Percentiles rank a stretch among this genome's conserved stretches.
These are phyloP conservation scores for Canariomyces notabilis DNA, from an alignment of 2,329 filamentous ascomycete genomes.

Conservation along the genomic window DNA sequence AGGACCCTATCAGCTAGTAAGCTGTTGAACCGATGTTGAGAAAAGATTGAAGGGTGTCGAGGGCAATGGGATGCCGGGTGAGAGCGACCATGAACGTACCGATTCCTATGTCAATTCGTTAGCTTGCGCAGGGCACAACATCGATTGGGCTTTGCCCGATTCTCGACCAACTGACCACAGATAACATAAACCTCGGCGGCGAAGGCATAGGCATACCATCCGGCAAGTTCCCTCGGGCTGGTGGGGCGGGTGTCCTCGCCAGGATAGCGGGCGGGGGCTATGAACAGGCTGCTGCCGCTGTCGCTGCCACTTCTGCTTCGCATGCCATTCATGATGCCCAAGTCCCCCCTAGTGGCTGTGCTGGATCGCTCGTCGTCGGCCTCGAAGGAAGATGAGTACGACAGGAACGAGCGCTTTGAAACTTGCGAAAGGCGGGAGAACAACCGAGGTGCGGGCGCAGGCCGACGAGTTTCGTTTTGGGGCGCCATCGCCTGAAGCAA, in stretches of 20 bases:
- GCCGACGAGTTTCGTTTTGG: constrained; percentile 32
- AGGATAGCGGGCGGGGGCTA: constrained; percentile 53
- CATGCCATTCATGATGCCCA: constrained; percentile 31
- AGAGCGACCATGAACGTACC: constrained; percentile 15
- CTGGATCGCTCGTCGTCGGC: constrained; percentile 64
- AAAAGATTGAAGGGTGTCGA: background rate
- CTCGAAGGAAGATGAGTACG: constrained; percentile 60
- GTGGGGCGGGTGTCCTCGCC: constrained; percentile 88
- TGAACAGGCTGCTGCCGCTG: constrained; percentile 35
- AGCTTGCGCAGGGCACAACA: background rate
- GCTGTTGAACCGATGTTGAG: constrained; percentile 9
- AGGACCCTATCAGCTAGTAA: constrained; percentile 59
- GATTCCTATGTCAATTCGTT: constrained; percentile 16
- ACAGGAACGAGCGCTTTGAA: constrained; percentile 53
- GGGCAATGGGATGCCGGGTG: background rate
- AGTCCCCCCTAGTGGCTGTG: constrained; percentile 25
- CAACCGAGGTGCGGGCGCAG: constrained; percentile 42
- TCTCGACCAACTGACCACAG: constrained; percentile 59
- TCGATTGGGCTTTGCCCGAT: background rate
- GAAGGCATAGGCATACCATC: constrained; percentile 96
- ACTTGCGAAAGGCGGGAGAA: constrained; percentile 46
- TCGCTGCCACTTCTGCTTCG: constrained; percentile 36
- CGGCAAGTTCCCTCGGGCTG: constrained; percentile 77
- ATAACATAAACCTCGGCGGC: constrained; percentile 95
- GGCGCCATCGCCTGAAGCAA: constrained; percentile 30